phyloP scores from a whole-genome alignment of 176 grass and related monocot species.

The Cenchrus americanus region DNA sequence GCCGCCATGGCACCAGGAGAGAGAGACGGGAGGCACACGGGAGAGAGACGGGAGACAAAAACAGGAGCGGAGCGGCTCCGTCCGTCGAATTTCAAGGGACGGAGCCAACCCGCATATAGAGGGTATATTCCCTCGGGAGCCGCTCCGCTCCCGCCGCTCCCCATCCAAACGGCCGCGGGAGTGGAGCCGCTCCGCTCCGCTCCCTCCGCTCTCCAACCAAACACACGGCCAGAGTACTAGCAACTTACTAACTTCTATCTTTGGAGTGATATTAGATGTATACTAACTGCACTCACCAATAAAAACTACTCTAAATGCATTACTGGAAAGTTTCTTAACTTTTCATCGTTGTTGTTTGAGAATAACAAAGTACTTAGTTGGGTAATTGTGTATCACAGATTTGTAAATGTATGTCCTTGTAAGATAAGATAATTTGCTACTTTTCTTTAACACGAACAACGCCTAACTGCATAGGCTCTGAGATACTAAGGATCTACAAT shows the following conservation, averaged over 20 bases:
- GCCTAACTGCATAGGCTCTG: neutral
- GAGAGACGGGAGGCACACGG: no score
- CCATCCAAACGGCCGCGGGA: no score
- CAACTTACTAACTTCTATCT: neutral
- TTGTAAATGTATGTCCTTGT: neutral
- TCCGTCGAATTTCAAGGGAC: no score
- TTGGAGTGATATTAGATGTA: neutral
- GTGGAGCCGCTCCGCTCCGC: no score
- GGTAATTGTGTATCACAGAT: neutral
- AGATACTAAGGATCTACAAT: neutral
- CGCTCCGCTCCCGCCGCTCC: no score
- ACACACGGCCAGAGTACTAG: no score
- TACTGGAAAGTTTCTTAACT: neutral
- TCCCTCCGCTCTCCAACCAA: no score
- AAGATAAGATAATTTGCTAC: neutral
- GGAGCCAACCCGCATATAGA: no score
- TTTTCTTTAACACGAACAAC: neutral
- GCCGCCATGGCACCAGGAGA: no score
- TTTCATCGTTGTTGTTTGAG: neutral
- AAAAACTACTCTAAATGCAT: neutral
- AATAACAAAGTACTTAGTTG: neutral
- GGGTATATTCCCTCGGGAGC: no score
- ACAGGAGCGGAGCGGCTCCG: no score
- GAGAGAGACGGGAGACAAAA: no score
- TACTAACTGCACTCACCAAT: neutral